Evolutionary conservation across 768 basidiomycete species (phyloP), one percentile per base, ranked within the genome.

Genomic region (Leucocoprinus sp.): DNA sequence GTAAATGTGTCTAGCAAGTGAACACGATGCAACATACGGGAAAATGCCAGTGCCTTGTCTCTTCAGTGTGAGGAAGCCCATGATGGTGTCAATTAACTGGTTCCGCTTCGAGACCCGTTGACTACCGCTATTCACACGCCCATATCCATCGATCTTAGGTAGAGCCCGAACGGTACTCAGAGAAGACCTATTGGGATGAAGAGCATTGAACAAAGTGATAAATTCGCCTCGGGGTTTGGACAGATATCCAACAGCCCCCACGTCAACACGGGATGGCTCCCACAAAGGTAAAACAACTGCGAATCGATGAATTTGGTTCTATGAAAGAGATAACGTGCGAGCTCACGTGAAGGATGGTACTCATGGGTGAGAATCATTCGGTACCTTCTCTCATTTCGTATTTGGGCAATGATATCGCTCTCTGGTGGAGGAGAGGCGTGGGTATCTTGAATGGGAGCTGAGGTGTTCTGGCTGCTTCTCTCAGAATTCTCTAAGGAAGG

Each of bases 191-290:
- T 62, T 59, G 4, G 78, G 81, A 42, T 72, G 64, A 57, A 78
- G 71, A 1, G 82, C 75, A 58, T 88, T 84, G 63, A 88, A 79
- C 5, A 90, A 66, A 6, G 78, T 80, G 47, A 85, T 62, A 52
- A 92, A 92, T 36, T 65, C 61, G 2, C 87, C 88, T n/a, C 62
- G 61, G 0, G 80, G 75, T 53, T 81, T 84, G 26, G 67, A 69
- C 19, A 89, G 63, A 57, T 84, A 92, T 2, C 89, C 89, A 7
- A 91, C 80, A 2, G 80, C 78, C 5, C 88, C 89, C 2, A 89
- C 62, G 9, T 69, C 59, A 0, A 90, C 74, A 4, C 55, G 68
- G 3, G 72, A 63, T 1, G 88, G 88, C 4, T 66, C 70, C 87
- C 87, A 92, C 5, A 89, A 62, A 5, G 87, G 82, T 17, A 82